phyloP scores from a whole-genome alignment of 129 eudicot species.

The Heracleum sosnowskyi region DNA sequence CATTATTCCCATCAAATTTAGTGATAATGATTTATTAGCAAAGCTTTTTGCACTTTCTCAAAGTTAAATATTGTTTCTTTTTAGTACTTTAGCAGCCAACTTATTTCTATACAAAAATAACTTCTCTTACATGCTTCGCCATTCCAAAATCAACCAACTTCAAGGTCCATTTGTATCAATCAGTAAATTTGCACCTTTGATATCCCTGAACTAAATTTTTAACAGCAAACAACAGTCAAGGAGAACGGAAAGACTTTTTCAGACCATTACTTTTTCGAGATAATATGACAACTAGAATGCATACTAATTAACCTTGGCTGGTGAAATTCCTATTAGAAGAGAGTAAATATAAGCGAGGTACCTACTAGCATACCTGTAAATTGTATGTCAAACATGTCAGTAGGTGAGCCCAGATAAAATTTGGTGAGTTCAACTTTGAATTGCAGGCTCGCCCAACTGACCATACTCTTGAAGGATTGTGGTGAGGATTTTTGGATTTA shows the following conservation, averaged over 20 bases:
- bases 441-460: conserved; percentile 48
- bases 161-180: conserved; percentile 54
- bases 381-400: conserved; percentile 52
- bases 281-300: neutral
- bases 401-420: conserved; percentile 61
- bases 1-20: too few species aligned
- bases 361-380: conserved; percentile 37
- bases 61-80: neutral
- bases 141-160: conserved; percentile 73
- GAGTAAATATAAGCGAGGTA: neutral
- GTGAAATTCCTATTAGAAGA: too few species aligned
- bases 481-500: too few species aligned
- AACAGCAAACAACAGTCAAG: neutral
- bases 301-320: neutral
- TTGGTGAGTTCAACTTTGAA: conserved; percentile 51
- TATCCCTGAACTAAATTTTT: conserved; percentile 33
- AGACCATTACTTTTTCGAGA: neutral
- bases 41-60: too few species aligned
- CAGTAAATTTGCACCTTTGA: conserved; percentile 64
- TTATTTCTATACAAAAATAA: neutral
- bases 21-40: too few species aligned
- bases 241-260: neutral
- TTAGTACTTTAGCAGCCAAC: neutral
- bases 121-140: too few species aligned
- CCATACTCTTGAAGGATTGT: conserved; percentile 71